Percentiles rank a stretch among this genome's conserved stretches.
Evolutionary conservation across 129 eudicot species (phyloP).

Genomic region (Mikania micrantha): DNA sequence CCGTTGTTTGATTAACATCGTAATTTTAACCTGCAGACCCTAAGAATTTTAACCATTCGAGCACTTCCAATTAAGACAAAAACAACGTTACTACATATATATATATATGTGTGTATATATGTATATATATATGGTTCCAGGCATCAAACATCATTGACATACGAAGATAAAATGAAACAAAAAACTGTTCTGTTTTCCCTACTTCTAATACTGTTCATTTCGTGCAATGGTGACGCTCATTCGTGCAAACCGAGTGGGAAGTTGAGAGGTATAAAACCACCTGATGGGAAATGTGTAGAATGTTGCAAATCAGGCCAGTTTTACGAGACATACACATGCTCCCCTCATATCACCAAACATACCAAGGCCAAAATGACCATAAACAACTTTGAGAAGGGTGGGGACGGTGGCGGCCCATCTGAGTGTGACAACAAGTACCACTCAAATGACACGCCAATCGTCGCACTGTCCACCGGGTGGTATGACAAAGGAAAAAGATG

Average conservation of each 20-base stretch:
- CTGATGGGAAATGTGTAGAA: constrained; percentile 16
- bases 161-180: constrained; percentile 7
- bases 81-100: too few relatives aligned
- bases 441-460: constrained; percentile 21
- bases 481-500: constrained; percentile 25
- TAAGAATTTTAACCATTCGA: constrained; percentile 1
- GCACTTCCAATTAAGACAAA: neutral
- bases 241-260: constrained; percentile 22
- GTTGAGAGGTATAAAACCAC: constrained; percentile 24
- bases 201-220: neutral
- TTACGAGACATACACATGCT: constrained; percentile 30
- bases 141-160: too few relatives aligned
- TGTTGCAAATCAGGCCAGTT: constrained; percentile 26
- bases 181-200: neutral
- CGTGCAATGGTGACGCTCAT: constrained; percentile 15
- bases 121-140: too few relatives aligned
- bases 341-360: constrained; percentile 17
- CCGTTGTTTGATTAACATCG: neutral
- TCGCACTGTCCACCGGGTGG: constrained; percentile 33
- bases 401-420: constrained; percentile 37
- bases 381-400: constrained; percentile 25
- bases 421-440: constrained; percentile 36
- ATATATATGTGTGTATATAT: too few relatives aligned
- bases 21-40: neutral
- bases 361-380: constrained; percentile 27